Base-by-base conservation (phyloP, 2,329 filamentous ascomycete species). In the Fusarium papillatum region DNA sequence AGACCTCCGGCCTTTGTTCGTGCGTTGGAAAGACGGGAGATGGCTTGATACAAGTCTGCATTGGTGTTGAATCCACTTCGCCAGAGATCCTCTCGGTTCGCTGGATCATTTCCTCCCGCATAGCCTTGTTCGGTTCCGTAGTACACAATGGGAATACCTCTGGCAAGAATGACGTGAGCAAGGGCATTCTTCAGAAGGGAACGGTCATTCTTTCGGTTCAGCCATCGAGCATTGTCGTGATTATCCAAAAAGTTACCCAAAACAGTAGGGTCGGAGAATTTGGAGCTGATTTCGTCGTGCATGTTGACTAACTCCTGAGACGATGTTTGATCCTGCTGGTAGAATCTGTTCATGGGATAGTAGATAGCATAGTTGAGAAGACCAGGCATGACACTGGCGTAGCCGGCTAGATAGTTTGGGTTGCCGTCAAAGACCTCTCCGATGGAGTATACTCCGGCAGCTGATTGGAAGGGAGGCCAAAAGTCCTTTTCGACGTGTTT, bases 121-220 rank as follows among this genome's bases (percentile, higher is more conserved):
- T 88, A 91, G 71, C 88, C 90, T 78, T 93, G 92, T 81, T 93
- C 92, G 72, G 92, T 90, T 34, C 92, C 92, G 75, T 92, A 88
- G 82, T 93, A 94, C 39, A 93, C 86, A 67, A 93, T 90, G 1
- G 91, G 91, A 46, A 93, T 90, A 24, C 92, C 92, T 66, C 92
- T 86, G 4, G 85, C 85, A 22, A 93, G 87, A 36, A 93, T 87
- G n/a, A 88, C 89, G 77, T 90, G 93, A 0, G 90, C 86, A 48
- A 93, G 85, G 7, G 89, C 86, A 76, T 93, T 93, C 81, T 90
- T 90, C 57, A 91, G 88, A 3, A 92, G 85, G 4, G 89, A 82
- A 10, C 87, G 80, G 78, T 93, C 91, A 13, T 83, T 79, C 63
- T 88, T 91, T 69, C 86, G 80, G 72, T 83, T 87, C 26, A 88